Evolutionary conservation across 2,329 filamentous ascomycete genomes (phyloP).

Genomic region (Aspergillus tanneri): DNA sequence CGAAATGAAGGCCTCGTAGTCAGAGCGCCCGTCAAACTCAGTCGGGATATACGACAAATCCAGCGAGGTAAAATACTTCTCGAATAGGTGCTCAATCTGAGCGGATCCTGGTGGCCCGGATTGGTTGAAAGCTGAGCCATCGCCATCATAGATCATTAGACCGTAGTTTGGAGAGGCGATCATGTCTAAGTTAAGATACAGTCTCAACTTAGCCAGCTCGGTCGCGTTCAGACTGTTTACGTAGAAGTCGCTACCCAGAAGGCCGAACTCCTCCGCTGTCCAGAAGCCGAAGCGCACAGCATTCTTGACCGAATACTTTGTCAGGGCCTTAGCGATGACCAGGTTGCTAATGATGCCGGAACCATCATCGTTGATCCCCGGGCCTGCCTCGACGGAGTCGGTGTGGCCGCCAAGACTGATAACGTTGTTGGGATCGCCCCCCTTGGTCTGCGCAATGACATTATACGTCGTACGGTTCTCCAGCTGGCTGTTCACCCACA

Average conservation of each 20-base stretch:
- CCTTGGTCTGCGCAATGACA: conserved; percentile 60
- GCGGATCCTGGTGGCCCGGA: conserved; percentile 63
- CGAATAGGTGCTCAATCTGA: conserved; percentile 66
- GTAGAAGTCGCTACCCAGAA: conserved; percentile 61
- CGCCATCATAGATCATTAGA: conserved; percentile 54
- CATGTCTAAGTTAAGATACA: conserved; percentile 73
- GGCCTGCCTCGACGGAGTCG: conserved; percentile 61
- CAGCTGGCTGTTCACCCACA: conserved; percentile 47
- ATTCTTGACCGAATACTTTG: conserved; percentile 72
- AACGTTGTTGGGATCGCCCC: conserved; percentile 59
- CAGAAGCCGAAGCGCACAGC: conserved; percentile 66
- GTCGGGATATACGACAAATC: conserved; percentile 68
- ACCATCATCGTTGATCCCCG: conserved; percentile 77
- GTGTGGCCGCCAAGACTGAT: conserved; percentile 61
- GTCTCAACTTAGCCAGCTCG: conserved; percentile 59
- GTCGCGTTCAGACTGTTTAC: conserved; percentile 49
- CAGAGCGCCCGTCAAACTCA: conserved; percentile 74
- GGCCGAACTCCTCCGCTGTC: conserved; percentile 63
- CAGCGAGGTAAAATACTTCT: conserved; percentile 63
- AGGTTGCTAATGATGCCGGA: conserved; percentile 64
- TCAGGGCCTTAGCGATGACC: conserved; percentile 60
- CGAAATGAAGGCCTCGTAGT: conserved; percentile 75
- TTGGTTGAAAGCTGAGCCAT: conserved; percentile 49
- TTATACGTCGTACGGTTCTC: conserved; percentile 55
- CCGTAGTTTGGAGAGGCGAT: conserved; percentile 63